Conservation (phyloP, 768 basidiomycete species). For the Trametes coccinea region DNA sequence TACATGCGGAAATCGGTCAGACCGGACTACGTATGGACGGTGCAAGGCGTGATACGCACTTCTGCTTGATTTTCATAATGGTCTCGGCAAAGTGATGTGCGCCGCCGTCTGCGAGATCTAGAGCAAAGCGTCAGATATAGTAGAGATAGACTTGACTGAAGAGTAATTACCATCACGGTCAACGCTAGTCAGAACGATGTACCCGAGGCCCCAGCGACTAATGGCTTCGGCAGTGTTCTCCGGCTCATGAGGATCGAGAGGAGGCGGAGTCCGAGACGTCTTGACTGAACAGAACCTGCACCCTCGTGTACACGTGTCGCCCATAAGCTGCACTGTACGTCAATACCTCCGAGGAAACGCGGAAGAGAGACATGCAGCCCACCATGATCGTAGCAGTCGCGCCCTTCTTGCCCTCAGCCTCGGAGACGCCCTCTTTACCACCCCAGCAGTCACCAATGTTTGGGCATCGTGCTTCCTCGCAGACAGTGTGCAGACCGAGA, state of each 20-base stretch:
- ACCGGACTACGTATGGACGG: background rate
- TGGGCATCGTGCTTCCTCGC: slow-evolving; percentile 97
- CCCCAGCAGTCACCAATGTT: slow-evolving; percentile 99
- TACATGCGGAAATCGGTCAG: slow-evolving; percentile 31
- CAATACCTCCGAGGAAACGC: slow-evolving; percentile 2
- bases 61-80: slow-evolving; percentile 92
- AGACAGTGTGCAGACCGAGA: slow-evolving; percentile 90
- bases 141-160: background rate
- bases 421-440: slow-evolving; percentile 65
- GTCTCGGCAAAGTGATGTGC: slow-evolving; percentile 95
- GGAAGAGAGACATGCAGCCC: slow-evolving; percentile 21
- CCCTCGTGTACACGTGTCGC: slow-evolving; percentile 96
- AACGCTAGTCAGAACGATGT: slow-evolving; percentile 95
- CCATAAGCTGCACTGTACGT: slow-evolving; percentile 74
- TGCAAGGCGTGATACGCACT: slow-evolving; percentile 49
- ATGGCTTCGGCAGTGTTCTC: slow-evolving; percentile 99
- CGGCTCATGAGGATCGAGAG: slow-evolving; percentile 94
- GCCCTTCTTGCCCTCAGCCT: slow-evolving; percentile 70
- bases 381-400: slow-evolving; percentile 99
- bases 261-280: slow-evolving; percentile 84
- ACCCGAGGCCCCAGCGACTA: slow-evolving; percentile 95
- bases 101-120: slow-evolving; percentile 92
- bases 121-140: background rate
- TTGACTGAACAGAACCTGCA: slow-evolving; percentile 98
- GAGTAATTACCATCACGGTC: slow-evolving; percentile 85